These are phyloP conservation scores for Pochonia chlamydosporia DNA, from an alignment of 2,329 filamentous ascomycete species.

Conservation along the genomic window DNA sequence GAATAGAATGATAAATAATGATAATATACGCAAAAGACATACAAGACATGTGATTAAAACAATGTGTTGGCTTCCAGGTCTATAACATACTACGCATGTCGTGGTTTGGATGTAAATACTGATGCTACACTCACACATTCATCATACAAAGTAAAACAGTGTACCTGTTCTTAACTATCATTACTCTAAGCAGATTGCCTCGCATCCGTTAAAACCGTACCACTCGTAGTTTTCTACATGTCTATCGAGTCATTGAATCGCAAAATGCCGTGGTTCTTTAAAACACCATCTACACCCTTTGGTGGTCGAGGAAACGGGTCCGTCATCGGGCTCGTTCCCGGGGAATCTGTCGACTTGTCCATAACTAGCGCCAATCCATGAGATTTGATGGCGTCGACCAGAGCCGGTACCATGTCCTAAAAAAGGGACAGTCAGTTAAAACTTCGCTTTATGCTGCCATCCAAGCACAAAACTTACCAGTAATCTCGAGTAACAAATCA, in stretches of 20 bases:
- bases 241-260: conserved; percentile 92
- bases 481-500: conserved; percentile 83
- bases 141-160: conserved; percentile 3
- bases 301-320: conserved; percentile 58
- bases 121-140: no score
- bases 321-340: conserved; percentile 31
- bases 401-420: conserved; percentile 85
- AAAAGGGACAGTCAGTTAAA: background rate
- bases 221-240: conserved; percentile 34
- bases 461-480: conserved; percentile 54
- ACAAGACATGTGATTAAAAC: no score
- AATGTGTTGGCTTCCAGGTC: background rate
- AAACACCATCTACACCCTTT: conserved; percentile 79
- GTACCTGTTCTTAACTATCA: background rate
- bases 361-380: conserved; percentile 88
- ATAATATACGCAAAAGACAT: no score
- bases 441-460: background rate
- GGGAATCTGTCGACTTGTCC: conserved; percentile 65
- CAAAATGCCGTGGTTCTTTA: conserved; percentile 81
- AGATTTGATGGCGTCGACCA: conserved; percentile 90
- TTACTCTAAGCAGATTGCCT: background rate
- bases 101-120: no score
- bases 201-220: background rate
- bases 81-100: background rate
- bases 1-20: no score